Base-by-base conservation (phyloP, 768 basidiomycete genomes). In the Austroboletus festivus region DNA sequence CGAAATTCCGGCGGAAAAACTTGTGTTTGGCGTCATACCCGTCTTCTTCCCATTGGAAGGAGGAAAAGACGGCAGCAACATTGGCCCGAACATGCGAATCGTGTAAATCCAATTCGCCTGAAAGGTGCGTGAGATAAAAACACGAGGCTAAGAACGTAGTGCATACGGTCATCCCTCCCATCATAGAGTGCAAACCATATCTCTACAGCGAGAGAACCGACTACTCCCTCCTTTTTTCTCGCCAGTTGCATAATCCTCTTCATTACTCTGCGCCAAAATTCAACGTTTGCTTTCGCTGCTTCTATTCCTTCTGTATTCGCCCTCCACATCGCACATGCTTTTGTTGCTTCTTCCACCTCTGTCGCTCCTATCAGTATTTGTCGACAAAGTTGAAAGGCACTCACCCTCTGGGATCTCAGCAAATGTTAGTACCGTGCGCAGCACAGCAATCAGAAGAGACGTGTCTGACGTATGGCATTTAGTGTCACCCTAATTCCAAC, bases 391-490 rank as follows among this genome's bases (percentile, higher is more conserved):
- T 35, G 8, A 12, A 7, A 35, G 16, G 5, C 15, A 7, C 41
- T 22, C 22, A 54, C 61, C 59, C 15, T 54, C 52, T 5, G 38
- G 52, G 16, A 57, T 60, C 7, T 43, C 52, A 16, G 57, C 54
- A 8, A 63, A 18, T 5, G 52, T 49, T 19, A 54, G 26, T 2
- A 56, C 37, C 55, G 56, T 58, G n/a, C 54, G 54, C 31, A 63
- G 38, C 10, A 56, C 51, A 9, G 62, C 50, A 34, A 12, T 48
- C 3, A 63, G 34, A 26, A 47, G 35, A 15, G 16, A 41, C 0
- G 42, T 6, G 9, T 56, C 62, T 63, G 15, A 12, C 8, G 8
- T n/a, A 7, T 9, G 5, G 15, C 34, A 35, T 5, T 8, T n/a
- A 12, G n/a, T n/a, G n/a, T n/a, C n/a, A n/a, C n/a, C n/a, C 12